A percentile compares a stretch with the other conserved stretches of the same genome.
phyloP scores from a whole-genome alignment of 164 flowering plant genomes.

The Nymphaea colorata region DNA sequence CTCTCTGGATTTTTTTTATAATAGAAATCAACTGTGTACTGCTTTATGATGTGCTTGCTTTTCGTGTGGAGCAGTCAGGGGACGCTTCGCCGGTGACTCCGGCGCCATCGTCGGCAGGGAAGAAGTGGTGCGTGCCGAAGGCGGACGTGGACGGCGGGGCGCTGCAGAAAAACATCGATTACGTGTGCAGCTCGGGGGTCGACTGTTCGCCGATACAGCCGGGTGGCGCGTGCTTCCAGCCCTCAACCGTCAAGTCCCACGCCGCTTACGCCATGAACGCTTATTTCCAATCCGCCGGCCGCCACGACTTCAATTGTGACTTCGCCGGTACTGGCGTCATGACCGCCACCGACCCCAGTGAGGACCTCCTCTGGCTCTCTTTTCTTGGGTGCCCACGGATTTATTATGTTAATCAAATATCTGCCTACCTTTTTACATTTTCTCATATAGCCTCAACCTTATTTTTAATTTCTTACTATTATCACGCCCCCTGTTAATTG shows the following conservation, averaged over 20 bases:
- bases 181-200: constrained; percentile 17
- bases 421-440: too few relatives aligned
- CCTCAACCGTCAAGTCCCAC: constrained; percentile 41
- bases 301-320: constrained; percentile 49
- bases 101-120: neutral
- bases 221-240: constrained; percentile 54
- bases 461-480: too few relatives aligned
- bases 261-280: constrained; percentile 76
- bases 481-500: too few relatives aligned
- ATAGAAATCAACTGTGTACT: too few relatives aligned
- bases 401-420: too few relatives aligned
- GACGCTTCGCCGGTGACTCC: too few relatives aligned
- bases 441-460: too few relatives aligned
- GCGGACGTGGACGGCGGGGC: constrained; percentile 27
- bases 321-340: constrained; percentile 47
- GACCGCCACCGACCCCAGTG: constrained; percentile 55
- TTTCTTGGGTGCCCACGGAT: too few relatives aligned
- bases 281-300: constrained; percentile 50
- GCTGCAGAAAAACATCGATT: constrained; percentile 65
- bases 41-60: too few relatives aligned
- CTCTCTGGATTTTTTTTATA: too few relatives aligned
- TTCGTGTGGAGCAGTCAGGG: too few relatives aligned
- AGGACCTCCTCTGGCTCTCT: constrained; percentile 2
- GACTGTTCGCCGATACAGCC: constrained; percentile 50
- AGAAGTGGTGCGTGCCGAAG: constrained; percentile 67